A percentile compares a stretch with the other conserved stretches of the same genome.
These are phyloP conservation scores for Novakomyces olei DNA, from an alignment of 805 yeast species.

Conservation along the genomic window DNA sequence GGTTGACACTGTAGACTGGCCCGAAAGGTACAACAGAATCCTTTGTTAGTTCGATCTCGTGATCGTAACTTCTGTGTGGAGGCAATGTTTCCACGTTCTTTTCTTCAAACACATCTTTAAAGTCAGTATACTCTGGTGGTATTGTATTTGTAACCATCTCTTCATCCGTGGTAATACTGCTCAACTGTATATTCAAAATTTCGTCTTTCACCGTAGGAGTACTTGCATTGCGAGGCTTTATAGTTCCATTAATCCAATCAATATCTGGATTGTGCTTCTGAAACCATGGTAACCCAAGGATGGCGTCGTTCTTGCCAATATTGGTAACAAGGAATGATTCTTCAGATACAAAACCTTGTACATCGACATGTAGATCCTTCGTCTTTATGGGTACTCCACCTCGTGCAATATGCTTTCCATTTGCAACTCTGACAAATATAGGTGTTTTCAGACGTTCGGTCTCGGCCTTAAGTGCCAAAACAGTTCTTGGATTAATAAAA, in stretches of 20 bases:
- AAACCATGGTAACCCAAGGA: not conserved
- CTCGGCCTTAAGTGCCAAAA: no score
- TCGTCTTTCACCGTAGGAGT: not conserved
- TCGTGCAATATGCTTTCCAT: no score
- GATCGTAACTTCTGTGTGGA: not conserved
- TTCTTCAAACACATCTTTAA: not conserved
- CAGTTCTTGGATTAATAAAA: no score
- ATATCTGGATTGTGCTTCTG: not conserved
- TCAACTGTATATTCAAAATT: not conserved
- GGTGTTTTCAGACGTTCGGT: no score
- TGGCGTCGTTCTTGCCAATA: not conserved
- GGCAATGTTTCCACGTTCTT: not conserved
- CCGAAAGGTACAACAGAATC: not conserved
- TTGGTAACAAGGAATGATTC: not conserved
- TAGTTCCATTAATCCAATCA: not conserved
- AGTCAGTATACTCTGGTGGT: not conserved
- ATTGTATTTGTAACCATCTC: not conserved
- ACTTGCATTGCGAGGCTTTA: not conserved
- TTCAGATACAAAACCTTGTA: no score
- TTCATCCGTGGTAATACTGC: not conserved
- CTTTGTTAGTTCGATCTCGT: not conserved
- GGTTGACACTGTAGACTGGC: not conserved
- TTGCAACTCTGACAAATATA: no score
- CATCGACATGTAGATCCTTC: no score
- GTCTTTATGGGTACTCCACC: no score